phyloP scores from a whole-genome alignment of 1,284 basidiomycete species.

The Stygiomarasmius scandens region DNA sequence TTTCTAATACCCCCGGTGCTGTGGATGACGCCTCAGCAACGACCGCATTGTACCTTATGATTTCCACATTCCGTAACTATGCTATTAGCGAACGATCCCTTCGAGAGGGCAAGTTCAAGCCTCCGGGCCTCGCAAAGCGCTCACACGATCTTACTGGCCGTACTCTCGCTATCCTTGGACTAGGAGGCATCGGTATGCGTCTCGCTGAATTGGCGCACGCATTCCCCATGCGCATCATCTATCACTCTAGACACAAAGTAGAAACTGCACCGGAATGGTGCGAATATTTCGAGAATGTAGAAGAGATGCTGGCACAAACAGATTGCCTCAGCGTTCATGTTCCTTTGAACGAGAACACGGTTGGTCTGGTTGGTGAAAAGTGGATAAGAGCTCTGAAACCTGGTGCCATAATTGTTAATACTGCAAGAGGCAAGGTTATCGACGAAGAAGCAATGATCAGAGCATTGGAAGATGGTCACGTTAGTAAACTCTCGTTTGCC shows the following conservation, averaged over 20 bases:
- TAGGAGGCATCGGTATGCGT: conserved; percentile 86
- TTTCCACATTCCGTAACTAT: conserved; percentile 85
- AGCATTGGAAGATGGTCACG: conserved; percentile 85
- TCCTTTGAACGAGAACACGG: conserved; percentile 74
- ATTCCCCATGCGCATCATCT: conserved; percentile 88
- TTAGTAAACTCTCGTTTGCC: conserved; percentile 37
- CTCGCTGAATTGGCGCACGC: conserved; percentile 70
- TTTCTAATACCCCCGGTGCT: conserved; percentile 91
- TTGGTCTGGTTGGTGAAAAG: conserved; percentile 74
- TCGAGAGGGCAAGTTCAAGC: conserved; percentile 59
- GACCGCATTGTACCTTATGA: conserved; percentile 82
- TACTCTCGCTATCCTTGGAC: conserved; percentile 84
- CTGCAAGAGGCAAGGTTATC: conserved; percentile 87
- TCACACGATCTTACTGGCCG: conserved; percentile 79
- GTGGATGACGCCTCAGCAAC: conserved; percentile 94
- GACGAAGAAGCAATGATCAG: conserved; percentile 87
- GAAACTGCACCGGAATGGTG: conserved; percentile 69
- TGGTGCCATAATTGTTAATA: conserved; percentile 85
- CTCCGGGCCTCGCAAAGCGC: conserved; percentile 41
- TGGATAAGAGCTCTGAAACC: conserved; percentile 83
- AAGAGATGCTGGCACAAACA: conserved; percentile 73
- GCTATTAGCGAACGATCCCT: conserved; percentile 73
- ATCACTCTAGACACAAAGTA: conserved; percentile 71
- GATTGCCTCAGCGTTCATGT: conserved; percentile 85
- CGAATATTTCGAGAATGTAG: conserved; percentile 72